A percentile compares a stretch with the other conserved stretches of the same genome.
These are phyloP conservation scores for Dioscorea cayenensis DNA, from an alignment of 116 monocot genomes.

Conservation along the genomic window DNA sequence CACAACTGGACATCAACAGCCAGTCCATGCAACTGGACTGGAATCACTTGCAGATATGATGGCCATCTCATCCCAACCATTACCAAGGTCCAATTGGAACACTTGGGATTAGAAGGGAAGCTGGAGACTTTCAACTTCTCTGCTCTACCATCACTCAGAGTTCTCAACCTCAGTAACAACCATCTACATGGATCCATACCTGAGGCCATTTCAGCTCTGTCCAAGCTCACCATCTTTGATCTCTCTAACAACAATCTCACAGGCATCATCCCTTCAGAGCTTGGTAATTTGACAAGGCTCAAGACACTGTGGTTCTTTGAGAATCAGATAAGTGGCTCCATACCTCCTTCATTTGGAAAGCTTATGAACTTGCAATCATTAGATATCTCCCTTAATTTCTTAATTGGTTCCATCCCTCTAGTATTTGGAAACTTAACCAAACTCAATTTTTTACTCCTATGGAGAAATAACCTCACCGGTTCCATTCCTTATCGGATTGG, in stretches of 20 bases:
- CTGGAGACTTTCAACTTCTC: too few species aligned
- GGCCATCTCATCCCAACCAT: not conserved
- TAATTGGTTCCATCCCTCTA: slow-evolving; percentile 7
- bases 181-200: too few species aligned
- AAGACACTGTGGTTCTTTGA: not conserved
- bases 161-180: too few species aligned
- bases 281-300: slow-evolving; percentile 6
- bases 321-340: not conserved
- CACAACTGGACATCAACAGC: slow-evolving; percentile 18
- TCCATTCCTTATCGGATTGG: slow-evolving; percentile 5
- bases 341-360: slow-evolving; percentile 1
- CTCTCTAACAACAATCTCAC: too few species aligned
- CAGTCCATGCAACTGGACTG: slow-evolving; percentile 25
- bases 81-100: too few species aligned
- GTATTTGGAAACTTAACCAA: not conserved
- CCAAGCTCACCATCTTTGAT: too few species aligned
- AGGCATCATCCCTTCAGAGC: not conserved
- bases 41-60: slow-evolving; percentile 15
- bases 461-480: not conserved
- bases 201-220: too few species aligned
- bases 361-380: slow-evolving; percentile 2
- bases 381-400: not conserved
- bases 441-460: not conserved
- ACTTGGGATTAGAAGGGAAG: too few species aligned
- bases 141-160: too few species aligned